Conservation (phyloP, 2,329 filamentous ascomycete genomes). For the Fusarium penzigii region DNA sequence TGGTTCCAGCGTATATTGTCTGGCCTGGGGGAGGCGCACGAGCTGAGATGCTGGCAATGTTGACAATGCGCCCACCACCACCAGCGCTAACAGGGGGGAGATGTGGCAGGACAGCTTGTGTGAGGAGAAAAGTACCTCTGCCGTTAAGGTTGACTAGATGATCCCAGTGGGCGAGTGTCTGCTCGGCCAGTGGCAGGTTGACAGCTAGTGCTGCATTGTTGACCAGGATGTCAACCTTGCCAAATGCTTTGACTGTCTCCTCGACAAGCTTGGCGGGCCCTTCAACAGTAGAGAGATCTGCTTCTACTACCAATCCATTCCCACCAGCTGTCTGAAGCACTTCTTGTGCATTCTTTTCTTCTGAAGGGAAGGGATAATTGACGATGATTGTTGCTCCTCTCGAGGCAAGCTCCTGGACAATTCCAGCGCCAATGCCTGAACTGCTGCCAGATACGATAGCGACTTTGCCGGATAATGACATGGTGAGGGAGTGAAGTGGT, state of each 20-base stretch:
- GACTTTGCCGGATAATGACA: slow-evolving; percentile 12
- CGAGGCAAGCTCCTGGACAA: slow-evolving; percentile 44
- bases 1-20: slow-evolving; percentile 51
- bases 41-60: slow-evolving; percentile 40
- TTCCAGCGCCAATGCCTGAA: slow-evolving; percentile 46
- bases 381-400: slow-evolving; percentile 49
- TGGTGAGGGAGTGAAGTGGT: no score
- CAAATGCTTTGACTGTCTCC: slow-evolving; percentile 36
- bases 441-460: slow-evolving; percentile 19
- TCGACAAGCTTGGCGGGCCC: slow-evolving; percentile 40
- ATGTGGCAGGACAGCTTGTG: slow-evolving; percentile 40
- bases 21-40: slow-evolving; percentile 34
- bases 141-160: slow-evolving; percentile 43
- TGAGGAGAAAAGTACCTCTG: slow-evolving; percentile 43
- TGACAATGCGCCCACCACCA: slow-evolving; percentile 41
- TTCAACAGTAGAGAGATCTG: slow-evolving; percentile 40
- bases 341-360: slow-evolving; percentile 32
- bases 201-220: slow-evolving; percentile 39
- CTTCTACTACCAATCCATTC: slow-evolving; percentile 32
- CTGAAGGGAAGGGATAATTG: slow-evolving; percentile 46
- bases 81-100: slow-evolving; percentile 25
- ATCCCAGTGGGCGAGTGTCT: slow-evolving; percentile 42
- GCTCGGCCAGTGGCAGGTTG: slow-evolving; percentile 39
- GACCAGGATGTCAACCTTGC: slow-evolving; percentile 41
- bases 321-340: slow-evolving; percentile 15